Evolutionary conservation across 2,329 filamentous ascomycete species (phyloP), one percentile per base, ranked within the genome.

Genomic region (Beauveria brongniartii): DNA sequence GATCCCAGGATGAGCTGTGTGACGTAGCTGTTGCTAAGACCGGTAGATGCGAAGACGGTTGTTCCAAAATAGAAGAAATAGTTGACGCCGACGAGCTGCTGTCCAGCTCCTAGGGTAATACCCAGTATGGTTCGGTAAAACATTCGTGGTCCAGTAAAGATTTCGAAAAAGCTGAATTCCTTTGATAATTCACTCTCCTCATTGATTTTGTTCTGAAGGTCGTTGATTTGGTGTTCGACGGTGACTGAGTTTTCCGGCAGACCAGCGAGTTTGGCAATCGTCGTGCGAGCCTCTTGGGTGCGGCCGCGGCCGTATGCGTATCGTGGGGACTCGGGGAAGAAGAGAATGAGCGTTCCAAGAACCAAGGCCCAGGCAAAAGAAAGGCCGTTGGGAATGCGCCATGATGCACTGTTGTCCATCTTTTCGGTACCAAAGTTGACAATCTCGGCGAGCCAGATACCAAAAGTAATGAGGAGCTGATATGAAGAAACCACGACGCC

Each of bases 91-190:
- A 85, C 88, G 2, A 90, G 75, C 68, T 90, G 87, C 71, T 89
- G 86, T 5, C 86, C 81, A 47, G 83, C 81, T 71, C 88, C 84
- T 2, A 90, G 78, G 3, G 77, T 69, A 41, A 89, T 80, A 44
- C 87, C 86, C 0, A 89, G 77, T 0, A 83, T 52, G 0, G 84
- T 86, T 28, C 87, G 80, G 70, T 89, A 85, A 6, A 82, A 66
- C 82, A 89, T 89, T 26, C 83, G 79, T 12, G 85, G 85, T 2
- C 81, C 86, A 20, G 85, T 88, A 68, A 89, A 88, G 69, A 88
- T 84, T 67, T 88, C 86, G 63, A 77, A 70, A 73, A 77, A 79
- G 28, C 72, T 75, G 40, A 79, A 78, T 60, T 81, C 77, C n/a
- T 75, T 75, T 0, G 76, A 73, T 41, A 75, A 72, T 46, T 67